Conservation (phyloP, 2,329 filamentous ascomycete species). For the Metarhizium guizhouense region DNA sequence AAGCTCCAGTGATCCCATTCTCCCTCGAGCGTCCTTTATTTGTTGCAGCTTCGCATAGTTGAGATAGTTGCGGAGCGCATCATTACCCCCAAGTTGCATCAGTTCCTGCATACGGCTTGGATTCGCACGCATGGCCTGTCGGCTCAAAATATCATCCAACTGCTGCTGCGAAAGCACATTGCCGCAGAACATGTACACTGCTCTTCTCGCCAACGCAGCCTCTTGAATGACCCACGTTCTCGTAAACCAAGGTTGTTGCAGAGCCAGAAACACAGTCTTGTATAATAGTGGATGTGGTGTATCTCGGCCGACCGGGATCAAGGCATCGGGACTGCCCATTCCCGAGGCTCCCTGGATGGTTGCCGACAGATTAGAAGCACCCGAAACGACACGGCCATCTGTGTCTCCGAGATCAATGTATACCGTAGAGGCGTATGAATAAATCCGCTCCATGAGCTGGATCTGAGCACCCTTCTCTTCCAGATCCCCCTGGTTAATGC, state of each 20-base stretch:
- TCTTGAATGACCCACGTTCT: not conserved
- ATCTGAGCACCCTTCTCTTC: slow-evolving; percentile 3
- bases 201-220: not conserved
- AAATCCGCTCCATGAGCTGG: slow-evolving; percentile 4
- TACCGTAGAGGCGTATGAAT: slow-evolving; percentile 2
- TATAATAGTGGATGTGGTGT: not conserved
- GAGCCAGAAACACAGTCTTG: not conserved
- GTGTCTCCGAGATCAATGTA: slow-evolving; percentile 2
- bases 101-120: not conserved
- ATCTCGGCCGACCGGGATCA: not conserved
- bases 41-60: slow-evolving; percentile 1
- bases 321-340: not conserved
- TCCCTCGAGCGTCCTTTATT: not conserved
- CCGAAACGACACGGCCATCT: not conserved
- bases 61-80: not conserved
- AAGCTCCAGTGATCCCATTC: not conserved
- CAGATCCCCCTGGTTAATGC: slow-evolving; percentile 5
- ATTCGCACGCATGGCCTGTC: not conserved
- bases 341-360: not conserved
- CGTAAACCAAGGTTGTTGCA: not conserved
- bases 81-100: not conserved
- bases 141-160: not conserved
- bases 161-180: not conserved
- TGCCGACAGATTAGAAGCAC: not conserved
- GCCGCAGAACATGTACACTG: not conserved